Evolutionary conservation across 495 filamentous ascomycete genomes (phyloP), one percentile per base, ranked within the genome.

Genomic region (Daldinia concentrica): DNA sequence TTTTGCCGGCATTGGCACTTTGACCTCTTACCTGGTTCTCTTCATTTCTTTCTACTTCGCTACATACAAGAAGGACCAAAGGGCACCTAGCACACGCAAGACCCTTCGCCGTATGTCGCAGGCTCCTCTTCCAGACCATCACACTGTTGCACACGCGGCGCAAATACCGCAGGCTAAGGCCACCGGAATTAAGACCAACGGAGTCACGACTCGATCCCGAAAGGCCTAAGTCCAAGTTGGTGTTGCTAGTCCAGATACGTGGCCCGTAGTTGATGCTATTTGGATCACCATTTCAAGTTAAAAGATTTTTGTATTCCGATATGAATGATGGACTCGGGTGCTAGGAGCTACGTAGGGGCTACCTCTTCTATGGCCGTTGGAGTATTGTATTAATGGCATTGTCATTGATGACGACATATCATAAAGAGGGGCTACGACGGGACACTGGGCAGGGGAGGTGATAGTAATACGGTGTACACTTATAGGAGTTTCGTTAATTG

Each of bases 11-110:
- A 95, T 97, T 63, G 93, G 85, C 64, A 96, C 97, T 76, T 83
- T 99, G 74, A 92, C 86, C 82, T 95, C 92, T 48, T 99, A 99
- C 87, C 89, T 99, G 62, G 84, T 98, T 69, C 92, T 99, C 64
- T 99, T 99, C 88, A 97, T 99, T 85, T 93, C 91, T 57, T 99
- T 99, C 91, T 99, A 99, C 87, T 85, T 96, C 69, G 93, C 93
- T 55, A 99, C 95, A 62, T 99, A 99, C 85, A 93, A 92, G 82
- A 97, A 96, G 88, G 84, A 88, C 58, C 86, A 87, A 76, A 93
- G 92, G 85, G 79, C 81, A 34, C 80, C 83, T 30, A 85, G 82
- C 62, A 83, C 81, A 26, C 87, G 86, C 78, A 90, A 88, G 81
- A 81, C 82, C 27, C 80, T 85, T 37, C 82, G 83, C 36, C 81